Evolutionary conservation across 176 grass and related monocot genomes (phyloP).

Genomic region (Tuctoria greenei): DNA sequence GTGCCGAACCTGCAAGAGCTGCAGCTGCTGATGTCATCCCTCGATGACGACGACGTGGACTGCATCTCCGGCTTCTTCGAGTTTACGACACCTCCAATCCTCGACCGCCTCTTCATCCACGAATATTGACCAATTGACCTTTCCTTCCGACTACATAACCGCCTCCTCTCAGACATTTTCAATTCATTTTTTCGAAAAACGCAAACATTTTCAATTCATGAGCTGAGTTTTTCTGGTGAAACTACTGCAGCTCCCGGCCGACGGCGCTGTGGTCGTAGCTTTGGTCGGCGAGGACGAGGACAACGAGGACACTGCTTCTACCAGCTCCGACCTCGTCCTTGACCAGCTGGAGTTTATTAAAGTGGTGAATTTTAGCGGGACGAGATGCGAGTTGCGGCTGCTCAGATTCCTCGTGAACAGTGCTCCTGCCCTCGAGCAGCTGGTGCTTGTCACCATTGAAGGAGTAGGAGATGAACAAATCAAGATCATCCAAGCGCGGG

Average conservation of each 20-base stretch:
- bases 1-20: constrained; percentile 57
- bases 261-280: neutral
- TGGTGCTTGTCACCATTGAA: constrained; percentile 46
- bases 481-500: constrained; percentile 29
- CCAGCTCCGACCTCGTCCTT: constrained; percentile 12
- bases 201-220: neutral
- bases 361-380: too few species aligned
- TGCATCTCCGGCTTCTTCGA: constrained; percentile 31
- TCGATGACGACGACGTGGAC: constrained; percentile 3
- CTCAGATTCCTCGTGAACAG: constrained; percentile 47
- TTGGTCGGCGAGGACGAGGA: neutral
- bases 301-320: neutral
- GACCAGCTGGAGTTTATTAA: constrained; percentile 50
- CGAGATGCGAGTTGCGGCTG: constrained; percentile 38
- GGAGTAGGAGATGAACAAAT: neutral
- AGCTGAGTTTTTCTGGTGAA: neutral
- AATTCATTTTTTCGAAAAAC: too few species aligned
- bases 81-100: constrained; percentile 13
- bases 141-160: too few species aligned
- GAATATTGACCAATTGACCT: too few species aligned
- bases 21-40: constrained; percentile 44
- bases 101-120: constrained; percentile 54
- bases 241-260: constrained; percentile 31
- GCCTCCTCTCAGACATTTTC: too few species aligned
- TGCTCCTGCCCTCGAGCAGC: constrained; percentile 38